These are phyloP conservation scores for Anisogramma anomala DNA, from an alignment of 2,329 filamentous ascomycete species.

Conservation along the genomic window DNA sequence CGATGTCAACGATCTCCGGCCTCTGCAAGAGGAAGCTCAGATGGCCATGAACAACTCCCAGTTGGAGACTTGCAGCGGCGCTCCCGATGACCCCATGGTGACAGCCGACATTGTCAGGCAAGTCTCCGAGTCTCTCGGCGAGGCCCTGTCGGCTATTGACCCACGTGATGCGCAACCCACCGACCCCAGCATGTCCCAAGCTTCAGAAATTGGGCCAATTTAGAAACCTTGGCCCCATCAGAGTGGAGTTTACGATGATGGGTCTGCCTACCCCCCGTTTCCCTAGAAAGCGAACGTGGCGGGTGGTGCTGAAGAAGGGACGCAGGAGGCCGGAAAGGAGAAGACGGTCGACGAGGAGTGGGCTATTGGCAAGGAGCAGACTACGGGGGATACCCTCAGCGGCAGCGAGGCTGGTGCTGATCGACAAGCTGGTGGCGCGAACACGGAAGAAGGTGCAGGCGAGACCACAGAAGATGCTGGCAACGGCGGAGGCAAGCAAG, in stretches of 20 bases:
- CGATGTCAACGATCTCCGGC: constrained; percentile 4
- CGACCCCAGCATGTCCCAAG: background rate
- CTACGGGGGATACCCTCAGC: no score
- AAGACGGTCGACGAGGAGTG: no score
- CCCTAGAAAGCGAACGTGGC: background rate
- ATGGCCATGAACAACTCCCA: constrained; percentile 8
- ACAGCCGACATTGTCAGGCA: background rate
- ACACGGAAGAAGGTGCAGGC: no score
- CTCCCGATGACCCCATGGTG: constrained; percentile 10
- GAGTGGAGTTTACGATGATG: background rate
- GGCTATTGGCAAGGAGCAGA: no score
- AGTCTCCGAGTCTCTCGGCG: constrained; percentile 8
- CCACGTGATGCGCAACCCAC: background rate
- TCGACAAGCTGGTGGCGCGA: no score
- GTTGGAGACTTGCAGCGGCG: background rate
- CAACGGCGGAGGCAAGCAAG: no score
- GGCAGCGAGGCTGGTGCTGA: no score
- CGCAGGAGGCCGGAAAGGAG: no score
- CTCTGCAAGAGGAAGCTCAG: constrained; percentile 11
- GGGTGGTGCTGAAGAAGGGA: background rate
- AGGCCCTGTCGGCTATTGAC: background rate
- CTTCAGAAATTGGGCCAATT: background rate
- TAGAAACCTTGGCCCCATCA: background rate
- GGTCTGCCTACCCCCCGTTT: background rate
- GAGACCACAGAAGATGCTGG: no score